These are phyloP conservation scores for Linnemannia exigua DNA, from an alignment of 192 early-diverging fungal species.

Conservation along the genomic window DNA sequence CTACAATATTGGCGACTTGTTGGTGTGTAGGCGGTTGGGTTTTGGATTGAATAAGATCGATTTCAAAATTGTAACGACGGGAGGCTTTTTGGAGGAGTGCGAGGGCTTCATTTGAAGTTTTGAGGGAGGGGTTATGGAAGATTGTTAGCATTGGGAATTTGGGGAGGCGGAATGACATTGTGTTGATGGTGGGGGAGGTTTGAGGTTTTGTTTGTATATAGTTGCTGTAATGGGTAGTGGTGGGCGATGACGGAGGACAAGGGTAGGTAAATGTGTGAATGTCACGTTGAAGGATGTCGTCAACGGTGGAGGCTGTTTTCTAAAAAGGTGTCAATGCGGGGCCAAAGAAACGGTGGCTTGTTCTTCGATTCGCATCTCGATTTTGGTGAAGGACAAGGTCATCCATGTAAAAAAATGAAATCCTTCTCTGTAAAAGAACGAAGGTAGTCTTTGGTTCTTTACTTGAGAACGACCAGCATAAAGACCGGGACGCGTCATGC, in stretches of 20 bases:
- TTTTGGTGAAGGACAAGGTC: too few relatives aligned
- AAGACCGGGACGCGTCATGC: too few relatives aligned
- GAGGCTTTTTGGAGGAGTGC: constrained; percentile 24
- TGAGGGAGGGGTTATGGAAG: constrained; percentile 37
- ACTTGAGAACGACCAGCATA: too few relatives aligned
- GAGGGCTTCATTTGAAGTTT: constrained; percentile 18
- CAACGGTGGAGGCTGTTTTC: background rate
- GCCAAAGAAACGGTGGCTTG: background rate
- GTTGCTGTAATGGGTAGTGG: background rate
- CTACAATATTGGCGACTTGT: constrained; percentile 19
- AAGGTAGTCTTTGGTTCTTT: too few relatives aligned
- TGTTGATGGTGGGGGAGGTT: too few relatives aligned
- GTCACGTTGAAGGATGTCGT: background rate
- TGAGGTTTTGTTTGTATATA: background rate
- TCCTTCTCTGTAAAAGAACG: too few relatives aligned
- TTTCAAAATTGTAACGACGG: constrained; percentile 11
- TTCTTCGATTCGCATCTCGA: background rate
- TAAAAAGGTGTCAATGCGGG: background rate
- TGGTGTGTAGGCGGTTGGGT: constrained; percentile 20
- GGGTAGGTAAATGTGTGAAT: background rate
- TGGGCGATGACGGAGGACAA: too few relatives aligned
- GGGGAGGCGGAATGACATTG: constrained; percentile 36
- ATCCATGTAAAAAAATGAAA: too few relatives aligned
- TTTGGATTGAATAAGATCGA: constrained; percentile 33
- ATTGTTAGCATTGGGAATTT: constrained; percentile 38